Evolutionary conservation across 164 flowering plant species (phyloP).

Genomic region (Magnolia sinica): DNA sequence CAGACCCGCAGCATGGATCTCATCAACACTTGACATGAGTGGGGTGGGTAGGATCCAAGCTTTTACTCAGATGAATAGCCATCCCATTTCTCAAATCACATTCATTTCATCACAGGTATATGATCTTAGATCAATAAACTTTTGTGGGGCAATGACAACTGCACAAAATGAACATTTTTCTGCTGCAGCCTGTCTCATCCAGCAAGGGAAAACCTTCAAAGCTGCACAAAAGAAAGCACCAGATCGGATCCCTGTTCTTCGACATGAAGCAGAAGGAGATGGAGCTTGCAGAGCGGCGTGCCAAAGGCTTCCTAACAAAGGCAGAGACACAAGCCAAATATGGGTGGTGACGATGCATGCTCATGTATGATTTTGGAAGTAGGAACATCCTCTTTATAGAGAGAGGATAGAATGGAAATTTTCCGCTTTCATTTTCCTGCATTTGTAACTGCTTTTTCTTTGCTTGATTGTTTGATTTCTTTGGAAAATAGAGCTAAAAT

Average conservation of each 20-base stretch:
- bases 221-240: slow-evolving; percentile 97
- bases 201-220: slow-evolving; percentile 82
- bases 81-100: not conserved
- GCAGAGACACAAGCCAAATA: slow-evolving; percentile 96
- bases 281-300: slow-evolving; percentile 80
- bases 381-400: not conserved
- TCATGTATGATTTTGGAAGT: not conserved
- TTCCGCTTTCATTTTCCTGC: not conserved
- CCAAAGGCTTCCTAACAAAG: slow-evolving; percentile 80
- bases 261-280: slow-evolving; percentile 92
- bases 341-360: slow-evolving; percentile 66
- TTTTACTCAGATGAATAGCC: too few relatives aligned
- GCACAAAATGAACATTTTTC: not conserved
- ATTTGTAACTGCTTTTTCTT: not conserved
- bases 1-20: not conserved
- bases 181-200: slow-evolving; percentile 59
- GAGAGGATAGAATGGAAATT: not conserved
- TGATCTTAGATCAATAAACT: not conserved
- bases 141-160: not conserved
- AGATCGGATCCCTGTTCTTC: slow-evolving; percentile 67
- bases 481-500: not conserved
- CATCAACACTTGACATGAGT: not conserved
- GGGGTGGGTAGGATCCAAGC: not conserved
- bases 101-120: not conserved
- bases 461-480: not conserved